Conservation (phyloP, 1,139 yeast genomes). For the Geotrichum klebahnii region DNA sequence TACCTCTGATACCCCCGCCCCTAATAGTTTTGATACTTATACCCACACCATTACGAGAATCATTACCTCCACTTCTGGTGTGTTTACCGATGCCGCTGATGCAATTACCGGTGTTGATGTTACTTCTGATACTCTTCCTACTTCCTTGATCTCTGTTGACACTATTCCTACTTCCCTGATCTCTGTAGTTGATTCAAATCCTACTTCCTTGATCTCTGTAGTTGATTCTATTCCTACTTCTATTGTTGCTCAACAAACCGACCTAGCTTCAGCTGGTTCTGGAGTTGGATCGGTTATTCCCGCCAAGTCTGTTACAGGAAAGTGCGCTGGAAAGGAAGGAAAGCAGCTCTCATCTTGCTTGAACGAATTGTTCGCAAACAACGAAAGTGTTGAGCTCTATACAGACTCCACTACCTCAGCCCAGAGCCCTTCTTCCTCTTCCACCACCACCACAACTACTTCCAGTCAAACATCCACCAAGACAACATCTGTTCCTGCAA, state of each 20-base stretch:
- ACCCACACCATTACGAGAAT: neutral
- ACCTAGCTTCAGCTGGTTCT: slow-evolving; percentile 23
- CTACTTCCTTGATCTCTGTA: neutral
- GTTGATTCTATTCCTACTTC: neutral
- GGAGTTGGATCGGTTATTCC: slow-evolving; percentile 13
- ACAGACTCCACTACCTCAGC: slow-evolving; percentile 5
- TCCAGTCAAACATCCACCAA: neutral
- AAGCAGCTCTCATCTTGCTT: slow-evolving; percentile 7
- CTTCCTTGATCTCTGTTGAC: neutral
- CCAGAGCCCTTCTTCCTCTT: neutral
- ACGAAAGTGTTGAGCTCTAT: slow-evolving; percentile 11
- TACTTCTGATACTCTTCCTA: neutral
- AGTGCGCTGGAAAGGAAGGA: slow-evolving; percentile 14
- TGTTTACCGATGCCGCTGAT: neutral
- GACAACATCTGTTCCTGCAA: neutral
- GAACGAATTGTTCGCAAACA: slow-evolving; percentile 9
- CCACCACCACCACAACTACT: neutral
- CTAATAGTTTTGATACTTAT: neutral
- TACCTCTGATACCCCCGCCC: neutral
- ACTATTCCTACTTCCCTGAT: neutral
- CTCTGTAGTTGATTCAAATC: neutral
- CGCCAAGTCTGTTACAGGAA: slow-evolving; percentile 8
- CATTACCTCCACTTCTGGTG: neutral
- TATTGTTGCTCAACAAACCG: slow-evolving; percentile 11
- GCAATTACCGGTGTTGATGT: neutral